Base-by-base conservation (phyloP, 2,329 filamentous ascomycete species). In the Ceratocystis destructans region DNA sequence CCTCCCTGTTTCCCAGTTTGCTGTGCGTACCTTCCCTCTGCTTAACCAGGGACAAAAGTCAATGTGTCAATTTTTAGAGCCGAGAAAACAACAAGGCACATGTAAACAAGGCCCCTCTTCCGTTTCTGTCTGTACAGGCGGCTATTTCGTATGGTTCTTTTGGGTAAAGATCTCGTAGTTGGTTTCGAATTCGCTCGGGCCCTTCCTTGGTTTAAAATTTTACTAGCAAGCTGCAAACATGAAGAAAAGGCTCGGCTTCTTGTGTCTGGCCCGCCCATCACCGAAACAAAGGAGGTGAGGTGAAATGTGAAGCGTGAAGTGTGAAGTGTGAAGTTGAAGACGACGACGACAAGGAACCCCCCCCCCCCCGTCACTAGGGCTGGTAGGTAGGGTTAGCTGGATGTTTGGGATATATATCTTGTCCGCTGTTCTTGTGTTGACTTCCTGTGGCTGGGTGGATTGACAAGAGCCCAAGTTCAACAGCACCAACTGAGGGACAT, bases 111-210 rank as follows among this genome's bases (percentile, higher is more conserved):
- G 22, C 48, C 48, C 22, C 22, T 12, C 48, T 15, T 25, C 22
- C 10, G 20, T 22, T 22, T 22, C 46, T 22, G 17, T 22, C 46
- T 10, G 17, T 22, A n/a, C n/a, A 7, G 46, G 46, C 48, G 48
- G 48, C 48, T 10, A 25, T 28, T n/a, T 25, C 3, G 3, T 33
- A 12, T 41, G 37, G 37, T 59, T 59, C 28, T 59, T 59, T 59
- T 59, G 55, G 55, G 55, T 20, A 59, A 59, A 31, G 55, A 59
- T 59, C 55, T 59, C 55, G 55, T 59, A 59, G 55, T 59, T 41
- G 55, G 55, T 59, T 59, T 59, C 55, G 55, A 31, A 59, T 59
- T 59, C 55, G 55, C 55, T 59, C 28, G 55, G 55, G 55, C 55
- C 55, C 31, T 59, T 59, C 55, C 31, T 59, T 59, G 55, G 28